These are phyloP conservation scores for Leccinum broughii DNA, from an alignment of 768 basidiomycete genomes.

Conservation along the genomic window DNA sequence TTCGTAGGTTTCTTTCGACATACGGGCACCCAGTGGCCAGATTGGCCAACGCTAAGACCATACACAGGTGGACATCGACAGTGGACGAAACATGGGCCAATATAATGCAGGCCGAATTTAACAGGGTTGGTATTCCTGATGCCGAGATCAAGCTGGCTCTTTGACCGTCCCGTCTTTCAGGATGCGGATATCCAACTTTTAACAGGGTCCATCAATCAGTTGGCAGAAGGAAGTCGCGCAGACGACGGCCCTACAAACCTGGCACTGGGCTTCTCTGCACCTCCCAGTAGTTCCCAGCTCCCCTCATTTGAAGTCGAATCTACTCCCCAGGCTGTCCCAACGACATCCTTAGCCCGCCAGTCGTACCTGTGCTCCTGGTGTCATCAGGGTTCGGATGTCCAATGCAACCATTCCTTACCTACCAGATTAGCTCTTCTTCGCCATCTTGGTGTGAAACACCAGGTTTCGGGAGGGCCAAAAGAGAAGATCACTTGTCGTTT, in stretches of 20 bases:
- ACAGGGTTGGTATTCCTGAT: background rate
- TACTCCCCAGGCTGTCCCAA: background rate
- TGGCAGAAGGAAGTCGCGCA: no score
- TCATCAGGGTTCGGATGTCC: background rate
- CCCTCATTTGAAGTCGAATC: background rate
- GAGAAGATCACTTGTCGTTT: slow-evolving; percentile 11
- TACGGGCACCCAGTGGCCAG: background rate
- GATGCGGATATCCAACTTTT: no score
- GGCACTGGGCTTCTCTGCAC: no score
- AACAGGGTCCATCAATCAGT: no score
- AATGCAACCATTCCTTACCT: slow-evolving; percentile 4
- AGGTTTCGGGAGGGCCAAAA: slow-evolving; percentile 3
- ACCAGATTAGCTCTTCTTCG: slow-evolving; percentile 14
- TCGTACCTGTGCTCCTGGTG: slow-evolving; percentile 18
- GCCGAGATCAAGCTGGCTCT: no score
- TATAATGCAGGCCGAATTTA: background rate
- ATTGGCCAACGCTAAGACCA: background rate
- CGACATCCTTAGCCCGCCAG: background rate
- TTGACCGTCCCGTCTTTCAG: background rate
- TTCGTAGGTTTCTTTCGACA: slow-evolving; percentile 1
- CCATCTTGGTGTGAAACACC: slow-evolving; percentile 11
- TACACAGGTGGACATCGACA: slow-evolving; percentile 3
- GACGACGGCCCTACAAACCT: no score
- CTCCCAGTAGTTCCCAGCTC: background rate
- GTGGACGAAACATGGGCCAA: background rate